Percentiles rank a stretch among this genome's conserved stretches.
These are phyloP conservation scores for Guadua angustifolia DNA, from an alignment of 176 grass and related monocot species.

Conservation along the genomic window DNA sequence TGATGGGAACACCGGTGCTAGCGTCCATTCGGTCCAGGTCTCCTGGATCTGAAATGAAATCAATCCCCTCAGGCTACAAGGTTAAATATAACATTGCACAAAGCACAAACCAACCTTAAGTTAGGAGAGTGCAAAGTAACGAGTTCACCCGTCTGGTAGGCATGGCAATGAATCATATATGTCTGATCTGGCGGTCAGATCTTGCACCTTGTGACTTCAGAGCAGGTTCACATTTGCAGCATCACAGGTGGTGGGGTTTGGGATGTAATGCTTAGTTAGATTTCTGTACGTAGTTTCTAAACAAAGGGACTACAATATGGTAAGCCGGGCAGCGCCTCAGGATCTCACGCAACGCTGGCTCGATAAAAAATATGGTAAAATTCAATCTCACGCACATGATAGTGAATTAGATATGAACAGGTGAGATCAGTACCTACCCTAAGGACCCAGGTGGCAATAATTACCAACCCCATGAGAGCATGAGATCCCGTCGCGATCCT, in stretches of 20 bases:
- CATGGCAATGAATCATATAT: background rate
- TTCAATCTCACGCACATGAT: background rate
- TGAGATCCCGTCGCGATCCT: constrained; percentile 32
- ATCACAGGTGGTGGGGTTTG: background rate
- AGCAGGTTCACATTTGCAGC: no score
- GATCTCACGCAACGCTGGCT: no score
- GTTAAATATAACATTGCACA: no score
- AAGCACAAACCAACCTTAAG: background rate
- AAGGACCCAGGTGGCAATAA: background rate
- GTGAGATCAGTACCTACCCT: background rate
- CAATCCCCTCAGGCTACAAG: no score
- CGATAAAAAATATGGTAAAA: background rate
- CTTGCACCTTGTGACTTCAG: no score
- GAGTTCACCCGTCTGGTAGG: no score
- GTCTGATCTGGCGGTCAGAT: background rate
- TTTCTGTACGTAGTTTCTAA: background rate
- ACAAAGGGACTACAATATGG: background rate
- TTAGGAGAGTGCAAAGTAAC: background rate
- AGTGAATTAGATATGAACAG: background rate
- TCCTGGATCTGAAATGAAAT: no score
- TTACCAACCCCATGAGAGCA: background rate
- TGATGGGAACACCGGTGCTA: constrained; percentile 14
- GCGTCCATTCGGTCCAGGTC: background rate
- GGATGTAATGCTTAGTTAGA: background rate
- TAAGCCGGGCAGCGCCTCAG: no score